Evolutionary conservation across 1,139 yeast genomes (phyloP).

Genomic region (Geotrichum histeridarum): DNA sequence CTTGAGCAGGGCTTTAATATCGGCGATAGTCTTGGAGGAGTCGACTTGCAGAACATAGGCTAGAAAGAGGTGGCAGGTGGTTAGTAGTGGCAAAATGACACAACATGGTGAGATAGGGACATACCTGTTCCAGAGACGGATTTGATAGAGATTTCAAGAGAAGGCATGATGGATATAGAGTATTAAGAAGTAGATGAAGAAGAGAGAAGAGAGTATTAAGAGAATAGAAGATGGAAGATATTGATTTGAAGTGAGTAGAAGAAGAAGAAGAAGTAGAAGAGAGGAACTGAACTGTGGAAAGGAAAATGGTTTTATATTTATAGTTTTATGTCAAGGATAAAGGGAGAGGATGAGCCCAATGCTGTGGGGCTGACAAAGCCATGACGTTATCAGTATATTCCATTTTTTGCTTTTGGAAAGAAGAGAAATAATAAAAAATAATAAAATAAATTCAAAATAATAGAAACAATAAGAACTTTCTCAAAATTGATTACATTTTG

Average conservation of each 20-base stretch:
- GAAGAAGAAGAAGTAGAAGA: not conserved
- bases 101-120: not conserved
- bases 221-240: not conserved
- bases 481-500: not conserved
- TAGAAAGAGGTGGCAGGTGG: not conserved
- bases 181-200: not conserved
- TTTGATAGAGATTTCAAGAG: slow-evolving; percentile 16
- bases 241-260: not conserved
- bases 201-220: not conserved
- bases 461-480: too few species aligned
- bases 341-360: not conserved
- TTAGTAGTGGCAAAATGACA: slow-evolving; percentile 9
- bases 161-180: slow-evolving; percentile 2
- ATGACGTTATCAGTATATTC: not conserved
- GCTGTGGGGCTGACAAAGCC: not conserved
- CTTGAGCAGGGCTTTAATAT: slow-evolving; percentile 15
- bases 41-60: slow-evolving; percentile 16
- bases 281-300: not conserved
- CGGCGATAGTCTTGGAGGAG: slow-evolving; percentile 16
- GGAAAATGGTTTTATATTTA: too few species aligned
- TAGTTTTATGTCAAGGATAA: not conserved
- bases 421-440: not conserved
- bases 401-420: not conserved
- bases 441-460: not conserved
- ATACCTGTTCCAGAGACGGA: slow-evolving; percentile 16